Conservation (phyloP, 208 protist species). For the Acanthamoeba divionensis region DNA sequence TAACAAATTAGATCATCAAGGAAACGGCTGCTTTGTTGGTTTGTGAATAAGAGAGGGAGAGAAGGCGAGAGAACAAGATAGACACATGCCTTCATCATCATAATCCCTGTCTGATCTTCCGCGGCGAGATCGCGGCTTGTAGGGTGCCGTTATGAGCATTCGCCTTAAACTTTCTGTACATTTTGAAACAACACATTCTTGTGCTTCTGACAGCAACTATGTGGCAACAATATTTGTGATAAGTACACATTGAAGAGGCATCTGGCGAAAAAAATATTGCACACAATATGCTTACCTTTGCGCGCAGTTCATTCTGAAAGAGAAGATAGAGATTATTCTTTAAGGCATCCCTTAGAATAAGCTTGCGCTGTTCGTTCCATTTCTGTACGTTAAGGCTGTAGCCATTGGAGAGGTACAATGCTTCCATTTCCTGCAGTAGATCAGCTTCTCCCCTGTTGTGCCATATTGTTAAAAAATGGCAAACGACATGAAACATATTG, state of each 20-base stretch:
- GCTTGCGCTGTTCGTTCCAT: conserved; percentile 26
- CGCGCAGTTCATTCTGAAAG: not conserved
- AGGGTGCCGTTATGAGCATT: not conserved
- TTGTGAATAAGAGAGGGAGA: not conserved
- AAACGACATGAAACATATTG: no score
- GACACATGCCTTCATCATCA: not conserved
- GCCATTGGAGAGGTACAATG: conserved; percentile 24
- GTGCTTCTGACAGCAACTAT: not conserved
- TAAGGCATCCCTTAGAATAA: not conserved
- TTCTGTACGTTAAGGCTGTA: conserved; percentile 5
- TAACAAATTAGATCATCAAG: not conserved
- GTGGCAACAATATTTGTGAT: no score
- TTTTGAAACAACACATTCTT: not conserved
- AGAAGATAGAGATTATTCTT: conserved; percentile 15
- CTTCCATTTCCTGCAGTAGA: conserved; percentile 30
- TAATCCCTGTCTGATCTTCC: not conserved
- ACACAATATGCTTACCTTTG: no score
- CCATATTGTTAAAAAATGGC: no score
- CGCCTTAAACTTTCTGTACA: not conserved
- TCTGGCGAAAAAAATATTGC: no score
- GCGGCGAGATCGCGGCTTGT: not conserved
- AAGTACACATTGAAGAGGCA: no score
- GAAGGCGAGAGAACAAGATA: not conserved
- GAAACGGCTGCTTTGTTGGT: not conserved
- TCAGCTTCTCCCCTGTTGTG: not conserved